Evolutionary conservation across 2,329 filamentous ascomycete genomes (phyloP), one percentile per base, ranked within the genome.

Genomic region (Hymenoscyphus albidus): DNA sequence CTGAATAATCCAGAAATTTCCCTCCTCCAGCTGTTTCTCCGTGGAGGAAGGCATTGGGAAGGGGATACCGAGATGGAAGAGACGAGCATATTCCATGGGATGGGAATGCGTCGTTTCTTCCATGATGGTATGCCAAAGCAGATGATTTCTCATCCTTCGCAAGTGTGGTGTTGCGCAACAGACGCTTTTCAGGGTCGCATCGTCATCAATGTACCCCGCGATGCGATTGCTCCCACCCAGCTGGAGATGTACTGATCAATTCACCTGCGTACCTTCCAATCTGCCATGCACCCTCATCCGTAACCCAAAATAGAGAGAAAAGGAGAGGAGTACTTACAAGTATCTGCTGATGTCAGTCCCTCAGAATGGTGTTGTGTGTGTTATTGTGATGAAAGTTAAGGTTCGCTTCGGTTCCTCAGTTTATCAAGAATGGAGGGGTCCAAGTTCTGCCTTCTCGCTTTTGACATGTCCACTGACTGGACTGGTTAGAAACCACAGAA

Each of bases 1-100:
- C 57, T 59, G 57, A 59, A 38, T 59, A 59, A 59, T 59, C 57
- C 3, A 27, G 35, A 27, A 22, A 14, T 27, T 59, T 14, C n/a
- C 42, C n/a, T 27, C 22, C 16, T 27, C 22, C n/a, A 51, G 44
- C 22, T 22, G 44, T 10, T 18, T 9, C 6, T 48, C 14, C 14
- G 42, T n/a, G 42, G n/a, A n/a, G 16, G 44, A 51, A 59, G 57
- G 57, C 5, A 38, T 59, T 59, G 40, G 57, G 40, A 18, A 35
- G 10, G 35, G 16, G 35, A 18, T 38, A 59, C 18, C 38, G 32
- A 39, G 38, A 57, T 57, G 16, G 55, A 57, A 16, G 13, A 4
- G 35, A 13, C 13, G 32, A 38, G 13, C 2, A n/a, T 10, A 42
- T 59, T 27, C 3, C 32, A 9, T 6, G 39, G 57, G 38, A 7